phyloP scores from a whole-genome alignment of 2,329 filamentous ascomycete species.

The Acrocalymma vagum region DNA sequence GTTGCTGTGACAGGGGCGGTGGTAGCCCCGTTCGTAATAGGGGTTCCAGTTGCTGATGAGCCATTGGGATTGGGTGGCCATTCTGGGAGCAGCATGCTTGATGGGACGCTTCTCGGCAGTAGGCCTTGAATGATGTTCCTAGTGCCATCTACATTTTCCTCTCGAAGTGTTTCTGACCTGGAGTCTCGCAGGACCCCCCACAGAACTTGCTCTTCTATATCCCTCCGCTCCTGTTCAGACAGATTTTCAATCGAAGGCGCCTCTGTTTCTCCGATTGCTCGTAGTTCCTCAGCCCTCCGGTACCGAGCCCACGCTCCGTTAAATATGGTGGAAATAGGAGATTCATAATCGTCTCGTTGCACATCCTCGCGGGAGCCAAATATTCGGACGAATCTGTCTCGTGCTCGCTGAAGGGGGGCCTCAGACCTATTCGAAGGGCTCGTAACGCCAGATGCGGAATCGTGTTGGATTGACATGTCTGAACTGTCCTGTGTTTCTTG shows the following conservation, averaged over 20 bases:
- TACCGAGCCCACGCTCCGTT: slow-evolving; percentile 54
- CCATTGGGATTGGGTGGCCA: background rate
- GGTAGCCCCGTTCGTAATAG: slow-evolving; percentile 7
- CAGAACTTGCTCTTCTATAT: slow-evolving; percentile 41
- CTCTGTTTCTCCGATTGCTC: slow-evolving; percentile 28
- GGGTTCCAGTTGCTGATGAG: background rate
- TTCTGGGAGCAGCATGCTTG: slow-evolving; percentile 4
- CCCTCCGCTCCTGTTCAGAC: slow-evolving; percentile 32
- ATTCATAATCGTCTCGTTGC: slow-evolving; percentile 56
- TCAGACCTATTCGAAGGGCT: slow-evolving; percentile 26
- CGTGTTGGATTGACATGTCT: background rate
- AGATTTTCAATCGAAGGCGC: slow-evolving; percentile 30
- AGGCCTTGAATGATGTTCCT: too few relatives aligned
- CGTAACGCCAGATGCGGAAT: slow-evolving; percentile 8
- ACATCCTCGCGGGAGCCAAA: slow-evolving; percentile 59
- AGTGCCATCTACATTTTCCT: too few relatives aligned
- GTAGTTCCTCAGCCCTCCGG: slow-evolving; percentile 49
- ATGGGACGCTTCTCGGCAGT: too few relatives aligned
- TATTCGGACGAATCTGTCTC: slow-evolving; percentile 43
- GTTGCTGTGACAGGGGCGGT: slow-evolving; percentile 8
- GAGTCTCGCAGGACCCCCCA: slow-evolving; percentile 43
- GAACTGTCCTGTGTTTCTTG: background rate
- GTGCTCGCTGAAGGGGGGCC: slow-evolving; percentile 28
- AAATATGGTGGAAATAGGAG: slow-evolving; percentile 59
- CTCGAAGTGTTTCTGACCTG: slow-evolving; percentile 22